A percentile compares a stretch with the other conserved stretches of the same genome.
These are phyloP conservation scores for Umbilicus rupestris DNA, from an alignment of 164 flowering plant species.

Conservation along the genomic window DNA sequence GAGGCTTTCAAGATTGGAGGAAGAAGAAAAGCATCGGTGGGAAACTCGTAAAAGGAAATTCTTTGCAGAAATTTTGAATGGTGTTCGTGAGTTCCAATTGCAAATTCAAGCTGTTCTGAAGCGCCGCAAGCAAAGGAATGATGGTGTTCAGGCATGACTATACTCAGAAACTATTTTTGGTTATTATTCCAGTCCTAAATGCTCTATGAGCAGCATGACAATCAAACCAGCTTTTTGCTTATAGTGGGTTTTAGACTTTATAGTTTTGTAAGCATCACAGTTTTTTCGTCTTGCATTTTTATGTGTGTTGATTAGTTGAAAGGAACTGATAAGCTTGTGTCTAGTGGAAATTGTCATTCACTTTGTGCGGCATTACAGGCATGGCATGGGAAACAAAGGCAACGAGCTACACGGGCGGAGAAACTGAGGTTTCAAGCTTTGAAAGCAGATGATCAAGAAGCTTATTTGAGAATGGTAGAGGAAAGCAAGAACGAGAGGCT, in stretches of 20 bases:
- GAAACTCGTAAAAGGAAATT: slow-evolving; percentile 84
- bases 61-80: slow-evolving; percentile 78
- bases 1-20: slow-evolving; percentile 81
- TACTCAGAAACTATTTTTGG: not conserved
- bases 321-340: not conserved
- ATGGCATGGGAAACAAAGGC: slow-evolving; percentile 98
- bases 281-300: not conserved
- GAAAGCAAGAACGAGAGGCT: slow-evolving; percentile 97
- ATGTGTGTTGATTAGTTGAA: not conserved
- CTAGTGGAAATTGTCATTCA: not conserved
- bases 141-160: slow-evolving; percentile 61
- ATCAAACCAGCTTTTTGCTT: not conserved
- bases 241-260: not conserved
- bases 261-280: not conserved
- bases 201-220: not conserved
- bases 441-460: slow-evolving; percentile 96
- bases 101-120: slow-evolving; percentile 76
- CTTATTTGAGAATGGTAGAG: slow-evolving; percentile 91
- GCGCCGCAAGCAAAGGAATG: slow-evolving; percentile 89
- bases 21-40: slow-evolving; percentile 68
- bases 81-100: slow-evolving; percentile 79
- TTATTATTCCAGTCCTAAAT: not conserved
- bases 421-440: slow-evolving; percentile 85
- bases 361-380: slow-evolving; percentile 32
- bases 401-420: slow-evolving; percentile 85